Evolutionary conservation across 78 protist species (phyloP), one percentile per base, ranked within the genome.

Genomic region (Dictyostelium citrinum): DNA sequence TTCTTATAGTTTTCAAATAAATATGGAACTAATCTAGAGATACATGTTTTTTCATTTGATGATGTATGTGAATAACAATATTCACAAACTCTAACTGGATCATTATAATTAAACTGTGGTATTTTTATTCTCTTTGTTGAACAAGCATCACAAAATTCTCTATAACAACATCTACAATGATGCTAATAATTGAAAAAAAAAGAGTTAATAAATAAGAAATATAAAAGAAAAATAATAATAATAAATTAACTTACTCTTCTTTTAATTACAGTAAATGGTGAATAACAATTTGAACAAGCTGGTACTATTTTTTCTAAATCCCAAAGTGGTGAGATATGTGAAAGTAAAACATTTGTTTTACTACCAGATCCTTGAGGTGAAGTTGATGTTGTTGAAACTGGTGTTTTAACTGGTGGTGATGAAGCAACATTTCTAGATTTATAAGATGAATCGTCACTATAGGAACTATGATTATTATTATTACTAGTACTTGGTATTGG

Each of bases 141-240:
- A 37, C 92, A 86, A 27, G 83, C 68, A 31, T 86, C 92, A 86
- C 92, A 86, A 77, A 86, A 86, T 82, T 86, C 92, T 86, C 92
- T 86, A 55, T 86, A 72, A 60, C 92, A 86, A 77, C 92, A 86
- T 76, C 92, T 74, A 61, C 92, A 86, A 77, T 86, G 92, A 77
- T 86, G 92, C 91, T 84, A 55, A 27, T 22, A 64, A 17, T 49
- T 22, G 33, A 20, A 8, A 70, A 70, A 33, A 5, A 70, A 31
- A 14, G 17, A 17, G 43, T 41, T 41, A 75, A 41, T 41, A 75
- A n/a, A 5, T 22, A 1, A 29, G 7, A 70, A 70, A 70, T 31
- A 11, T 1, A 8, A 33, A 22, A 70, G 33, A 22, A 51, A 2
- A 83, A 22, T 11, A 24, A 70, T 1, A 46, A 9, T 7, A n/a